A percentile compares a stretch with the other conserved stretches of the same genome.
phyloP scores from a whole-genome alignment of 768 basidiomycete genomes.

The Megacollybia marginata region DNA sequence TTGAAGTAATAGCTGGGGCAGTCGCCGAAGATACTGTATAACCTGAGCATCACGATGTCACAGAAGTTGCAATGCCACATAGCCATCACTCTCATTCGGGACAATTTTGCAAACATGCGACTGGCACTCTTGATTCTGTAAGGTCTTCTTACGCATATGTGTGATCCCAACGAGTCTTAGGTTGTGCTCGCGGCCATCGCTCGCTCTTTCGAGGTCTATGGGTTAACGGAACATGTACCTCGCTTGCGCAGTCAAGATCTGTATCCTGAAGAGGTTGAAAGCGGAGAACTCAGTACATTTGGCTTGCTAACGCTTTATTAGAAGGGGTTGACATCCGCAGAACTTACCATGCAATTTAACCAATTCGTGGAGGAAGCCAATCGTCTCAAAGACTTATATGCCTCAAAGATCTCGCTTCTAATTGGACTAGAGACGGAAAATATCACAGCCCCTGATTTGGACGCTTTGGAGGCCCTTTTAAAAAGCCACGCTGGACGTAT shows the following conservation, averaged over 20 bases:
- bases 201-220: slow-evolving; percentile 74
- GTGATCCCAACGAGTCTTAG: slow-evolving; percentile 21
- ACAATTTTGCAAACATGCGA: slow-evolving; percentile 88
- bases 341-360: slow-evolving; percentile 59
- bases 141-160: too few relatives aligned
- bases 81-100: slow-evolving; percentile 92
- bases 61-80: too few relatives aligned
- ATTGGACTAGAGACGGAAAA: slow-evolving; percentile 92
- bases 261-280: slow-evolving; percentile 90
- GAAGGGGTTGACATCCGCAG: slow-evolving; percentile 44
- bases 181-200: slow-evolving; percentile 75
- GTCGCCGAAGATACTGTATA: too few relatives aligned
- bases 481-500: slow-evolving; percentile 40
- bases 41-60: too few relatives aligned
- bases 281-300: slow-evolving; percentile 6
- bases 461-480: slow-evolving; percentile 48
- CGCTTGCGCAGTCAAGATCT: slow-evolving; percentile 76
- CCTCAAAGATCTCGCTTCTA: slow-evolving; percentile 62
- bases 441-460: slow-evolving; percentile 65
- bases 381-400: slow-evolving; percentile 59
- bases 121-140: slow-evolving; percentile 54
- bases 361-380: slow-evolving; percentile 75
- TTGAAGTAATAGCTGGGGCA: too few relatives aligned
- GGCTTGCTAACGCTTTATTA: slow-evolving; percentile 20
- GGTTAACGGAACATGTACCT: slow-evolving; percentile 90